These are phyloP conservation scores for Coemansia asiatica DNA, from an alignment of 192 early-diverging fungal genomes.

Conservation along the genomic window DNA sequence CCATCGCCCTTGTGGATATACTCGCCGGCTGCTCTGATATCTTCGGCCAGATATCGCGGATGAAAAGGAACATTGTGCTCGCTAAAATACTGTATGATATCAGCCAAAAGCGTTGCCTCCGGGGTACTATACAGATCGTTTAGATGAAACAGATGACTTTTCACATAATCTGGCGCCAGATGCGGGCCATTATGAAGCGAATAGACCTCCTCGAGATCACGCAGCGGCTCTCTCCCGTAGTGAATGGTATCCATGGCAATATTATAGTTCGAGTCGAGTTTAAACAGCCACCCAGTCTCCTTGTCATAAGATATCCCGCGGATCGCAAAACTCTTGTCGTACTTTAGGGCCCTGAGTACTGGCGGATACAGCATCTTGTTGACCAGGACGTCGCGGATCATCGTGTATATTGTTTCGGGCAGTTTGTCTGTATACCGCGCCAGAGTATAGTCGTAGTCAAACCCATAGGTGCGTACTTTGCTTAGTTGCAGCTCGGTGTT, in stretches of 20 bases:
- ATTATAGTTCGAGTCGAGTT: conserved; percentile 63
- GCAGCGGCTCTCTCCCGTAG: conserved; percentile 59
- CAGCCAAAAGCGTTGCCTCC: conserved; percentile 59
- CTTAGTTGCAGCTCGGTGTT: conserved; percentile 61
- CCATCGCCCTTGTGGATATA: conserved; percentile 57
- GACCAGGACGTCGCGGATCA: conserved; percentile 60
- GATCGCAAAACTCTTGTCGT: conserved; percentile 62
- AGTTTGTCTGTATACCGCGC: conserved; percentile 60
- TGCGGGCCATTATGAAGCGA: conserved; percentile 60
- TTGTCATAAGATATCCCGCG: conserved; percentile 61
- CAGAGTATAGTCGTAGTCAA: conserved; percentile 69
- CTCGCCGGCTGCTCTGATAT: conserved; percentile 55
- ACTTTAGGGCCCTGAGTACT: conserved; percentile 41
- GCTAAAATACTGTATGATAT: conserved; percentile 62
- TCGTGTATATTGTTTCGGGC: conserved; percentile 60
- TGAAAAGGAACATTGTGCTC: conserved; percentile 61
- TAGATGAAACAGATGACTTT: conserved; percentile 59
- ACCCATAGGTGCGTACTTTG: conserved; percentile 59
- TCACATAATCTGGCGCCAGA: conserved; percentile 59
- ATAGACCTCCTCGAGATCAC: conserved; percentile 56
- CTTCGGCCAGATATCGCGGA: conserved; percentile 63
- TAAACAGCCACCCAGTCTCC: conserved; percentile 66
- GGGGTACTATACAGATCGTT: conserved; percentile 65
- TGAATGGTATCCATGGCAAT: conserved; percentile 60
- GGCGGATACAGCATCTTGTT: conserved; percentile 58